Percentiles rank a stretch among this genome's conserved stretches.
These are phyloP conservation scores for Fusarium stilboides DNA, from an alignment of 2,329 filamentous ascomycete genomes.

Conservation along the genomic window DNA sequence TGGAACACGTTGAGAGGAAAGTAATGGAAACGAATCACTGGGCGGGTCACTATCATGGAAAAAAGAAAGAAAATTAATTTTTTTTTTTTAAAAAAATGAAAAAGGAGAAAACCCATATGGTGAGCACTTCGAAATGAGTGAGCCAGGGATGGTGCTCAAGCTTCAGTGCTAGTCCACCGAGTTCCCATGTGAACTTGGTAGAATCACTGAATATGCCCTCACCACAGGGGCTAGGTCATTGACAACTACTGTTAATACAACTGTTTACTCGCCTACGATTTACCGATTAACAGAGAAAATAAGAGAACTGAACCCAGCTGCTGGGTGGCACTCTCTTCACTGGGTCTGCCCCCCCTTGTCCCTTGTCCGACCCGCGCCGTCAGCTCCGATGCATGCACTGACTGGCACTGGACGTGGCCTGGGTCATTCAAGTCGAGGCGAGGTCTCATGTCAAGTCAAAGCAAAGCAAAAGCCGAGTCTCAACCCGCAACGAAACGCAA, in stretches of 20 bases:
- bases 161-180: conserved; percentile 17
- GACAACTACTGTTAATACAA: conserved; percentile 3
- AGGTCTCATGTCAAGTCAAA: conserved; percentile 30
- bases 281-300: conserved; percentile 9
- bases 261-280: conserved; percentile 3
- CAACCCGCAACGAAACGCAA: conserved; percentile 38
- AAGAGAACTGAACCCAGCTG: conserved; percentile 1
- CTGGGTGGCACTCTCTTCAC: conserved; percentile 14
- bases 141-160: conserved; percentile 16
- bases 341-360: conserved; percentile 25
- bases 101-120: conserved; percentile 20
- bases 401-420: conserved; percentile 34
- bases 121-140: conserved; percentile 20
- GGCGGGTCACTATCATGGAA: neutral
- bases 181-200: neutral
- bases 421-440: conserved; percentile 32
- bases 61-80: neutral
- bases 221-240: neutral
- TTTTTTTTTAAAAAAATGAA: too few species aligned
- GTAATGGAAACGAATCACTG: neutral
- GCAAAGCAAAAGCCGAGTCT: conserved; percentile 37
- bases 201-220: neutral
- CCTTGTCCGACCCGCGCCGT: conserved; percentile 46
- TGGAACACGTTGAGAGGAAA: neutral
- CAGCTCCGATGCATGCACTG: conserved; percentile 41